Percentiles rank a stretch among this genome's conserved stretches.
Conservation (phyloP, 2,329 filamentous ascomycete genomes). For the Penicillium hordei region DNA sequence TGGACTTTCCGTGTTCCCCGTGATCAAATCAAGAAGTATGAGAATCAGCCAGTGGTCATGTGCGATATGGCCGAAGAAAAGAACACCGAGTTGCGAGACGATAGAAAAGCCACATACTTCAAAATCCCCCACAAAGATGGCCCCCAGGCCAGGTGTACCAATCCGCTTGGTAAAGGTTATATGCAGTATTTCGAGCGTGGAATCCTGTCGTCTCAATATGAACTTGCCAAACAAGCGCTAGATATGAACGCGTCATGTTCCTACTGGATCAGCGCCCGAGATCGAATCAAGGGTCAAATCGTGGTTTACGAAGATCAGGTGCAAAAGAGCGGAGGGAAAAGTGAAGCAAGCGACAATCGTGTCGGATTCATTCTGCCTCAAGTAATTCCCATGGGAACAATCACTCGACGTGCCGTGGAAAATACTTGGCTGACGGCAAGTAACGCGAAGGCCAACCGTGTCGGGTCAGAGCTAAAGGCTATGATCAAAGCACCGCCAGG, state of each 20-base stretch:
- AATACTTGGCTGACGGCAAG: conserved; percentile 98
- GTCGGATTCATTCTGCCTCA: conserved; percentile 91
- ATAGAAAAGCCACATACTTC: conserved; percentile 70
- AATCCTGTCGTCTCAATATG: conserved; percentile 79
- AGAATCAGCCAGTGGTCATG: conserved; percentile 66
- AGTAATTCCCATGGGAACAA: conserved; percentile 96
- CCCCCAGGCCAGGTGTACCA: conserved; percentile 77
- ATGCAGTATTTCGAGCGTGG: conserved; percentile 88
- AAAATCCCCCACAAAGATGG: conserved; percentile 97
- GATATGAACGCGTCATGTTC: conserved; percentile 99
- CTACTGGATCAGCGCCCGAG: conserved; percentile 96
- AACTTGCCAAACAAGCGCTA: conserved; percentile 88
- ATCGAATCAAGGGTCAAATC: conserved; percentile 92
- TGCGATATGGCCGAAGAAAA: conserved; percentile 78
- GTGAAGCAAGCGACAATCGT: conserved; percentile 29
- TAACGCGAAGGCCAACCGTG: conserved; percentile 93
- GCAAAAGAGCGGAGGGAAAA: conserved; percentile 20
- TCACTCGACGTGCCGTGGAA: conserved; percentile 89
- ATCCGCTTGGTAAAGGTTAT: conserved; percentile 88
- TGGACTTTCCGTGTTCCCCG: conserved; percentile 84
- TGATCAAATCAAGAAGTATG: conserved; percentile 63
- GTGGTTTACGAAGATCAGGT: conserved; percentile 78
- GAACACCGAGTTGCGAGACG: conserved; percentile 64
- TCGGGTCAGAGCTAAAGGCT: conserved; percentile 93
- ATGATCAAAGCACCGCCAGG: conserved; percentile 92